These are phyloP conservation scores for Inonotus obliquus DNA, from an alignment of 1,284 basidiomycete species.

Conservation along the genomic window DNA sequence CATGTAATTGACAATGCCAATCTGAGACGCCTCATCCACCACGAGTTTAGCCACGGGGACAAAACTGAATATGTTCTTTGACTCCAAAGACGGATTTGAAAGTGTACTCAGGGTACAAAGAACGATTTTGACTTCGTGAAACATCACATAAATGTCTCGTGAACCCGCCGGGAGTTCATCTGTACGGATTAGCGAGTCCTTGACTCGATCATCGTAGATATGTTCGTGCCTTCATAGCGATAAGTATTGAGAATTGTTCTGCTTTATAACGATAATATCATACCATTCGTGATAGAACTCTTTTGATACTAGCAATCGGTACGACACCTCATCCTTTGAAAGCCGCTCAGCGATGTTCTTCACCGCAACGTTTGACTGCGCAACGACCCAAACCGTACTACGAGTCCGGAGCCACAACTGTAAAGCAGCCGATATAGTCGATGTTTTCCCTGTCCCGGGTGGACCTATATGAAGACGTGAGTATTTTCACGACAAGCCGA, in stretches of 20 bases:
- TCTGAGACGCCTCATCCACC: conserved; percentile 47
- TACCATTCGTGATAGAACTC: conserved; percentile 48
- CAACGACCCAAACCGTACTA: conserved; percentile 27
- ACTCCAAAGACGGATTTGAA: conserved; percentile 34
- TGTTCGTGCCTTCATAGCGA: conserved; percentile 41
- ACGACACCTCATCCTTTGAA: conserved; percentile 32
- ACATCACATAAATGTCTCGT: conserved; percentile 20
- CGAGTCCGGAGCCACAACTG: conserved; percentile 15
- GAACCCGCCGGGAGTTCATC: conserved; percentile 30
- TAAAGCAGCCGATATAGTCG: conserved; percentile 28
- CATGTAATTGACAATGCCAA: conserved; percentile 40
- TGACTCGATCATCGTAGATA: conserved; percentile 33
- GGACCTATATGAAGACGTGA: conserved; percentile 21
- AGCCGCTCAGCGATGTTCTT: conserved; percentile 44
- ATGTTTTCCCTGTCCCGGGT: conserved; percentile 33
- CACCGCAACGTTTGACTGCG: conserved; percentile 40
- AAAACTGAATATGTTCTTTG: conserved; percentile 29
- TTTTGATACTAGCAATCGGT: conserved; percentile 43
- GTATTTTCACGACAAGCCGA: background rate
- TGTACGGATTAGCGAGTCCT: conserved; percentile 32
- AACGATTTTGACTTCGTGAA: conserved; percentile 31
- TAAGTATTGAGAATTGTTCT: background rate
- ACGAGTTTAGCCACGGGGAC: conserved; percentile 38
- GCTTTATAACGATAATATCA: conserved; percentile 5
- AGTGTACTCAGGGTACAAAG: conserved; percentile 42